phyloP scores from a whole-genome alignment of 2,329 filamentous ascomycete genomes.

The Emmonsiellopsis sp. region DNA sequence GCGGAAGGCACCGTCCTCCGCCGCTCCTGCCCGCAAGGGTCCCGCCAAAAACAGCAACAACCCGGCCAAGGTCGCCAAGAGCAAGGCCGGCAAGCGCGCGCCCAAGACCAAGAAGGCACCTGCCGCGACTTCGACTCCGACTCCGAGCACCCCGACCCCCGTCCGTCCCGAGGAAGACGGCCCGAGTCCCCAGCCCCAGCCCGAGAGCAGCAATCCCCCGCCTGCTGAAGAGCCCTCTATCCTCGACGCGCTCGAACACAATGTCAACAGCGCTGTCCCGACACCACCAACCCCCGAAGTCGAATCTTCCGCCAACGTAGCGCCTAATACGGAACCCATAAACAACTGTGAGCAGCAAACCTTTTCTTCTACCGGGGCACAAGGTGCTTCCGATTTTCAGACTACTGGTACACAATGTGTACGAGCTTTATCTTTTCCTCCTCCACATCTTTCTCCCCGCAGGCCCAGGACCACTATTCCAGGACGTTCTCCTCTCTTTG shows the following conservation, averaged over 20 bases:
- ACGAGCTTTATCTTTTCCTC: no score
- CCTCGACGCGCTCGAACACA: not conserved
- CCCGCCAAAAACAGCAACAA: constrained; percentile 5
- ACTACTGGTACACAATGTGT: no score
- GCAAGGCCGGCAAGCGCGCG: constrained; percentile 7
- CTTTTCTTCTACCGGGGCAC: not conserved
- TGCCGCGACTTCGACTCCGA: not conserved
- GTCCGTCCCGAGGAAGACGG: not conserved
- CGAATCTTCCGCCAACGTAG: not conserved
- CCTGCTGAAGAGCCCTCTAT: not conserved
- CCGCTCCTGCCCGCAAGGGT: constrained; percentile 11
- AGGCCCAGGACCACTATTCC: not conserved
- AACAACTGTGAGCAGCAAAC: not conserved
- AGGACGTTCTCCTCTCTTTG: not conserved
- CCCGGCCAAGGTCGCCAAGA: constrained; percentile 7
- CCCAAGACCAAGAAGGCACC: constrained; percentile 7
- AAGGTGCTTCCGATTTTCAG: not conserved
- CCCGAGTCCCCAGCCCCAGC: not conserved
- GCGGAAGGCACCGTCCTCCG: constrained; percentile 9
- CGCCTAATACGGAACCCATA: not conserved
- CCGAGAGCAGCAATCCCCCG: not conserved
- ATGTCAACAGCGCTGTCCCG: not conserved
- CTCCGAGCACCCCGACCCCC: not conserved
- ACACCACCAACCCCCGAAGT: no score
- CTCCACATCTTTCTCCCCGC: not conserved